These are phyloP conservation scores for Alternaria brassicicola DNA, from an alignment of 2,329 filamentous ascomycete genomes.

Conservation along the genomic window DNA sequence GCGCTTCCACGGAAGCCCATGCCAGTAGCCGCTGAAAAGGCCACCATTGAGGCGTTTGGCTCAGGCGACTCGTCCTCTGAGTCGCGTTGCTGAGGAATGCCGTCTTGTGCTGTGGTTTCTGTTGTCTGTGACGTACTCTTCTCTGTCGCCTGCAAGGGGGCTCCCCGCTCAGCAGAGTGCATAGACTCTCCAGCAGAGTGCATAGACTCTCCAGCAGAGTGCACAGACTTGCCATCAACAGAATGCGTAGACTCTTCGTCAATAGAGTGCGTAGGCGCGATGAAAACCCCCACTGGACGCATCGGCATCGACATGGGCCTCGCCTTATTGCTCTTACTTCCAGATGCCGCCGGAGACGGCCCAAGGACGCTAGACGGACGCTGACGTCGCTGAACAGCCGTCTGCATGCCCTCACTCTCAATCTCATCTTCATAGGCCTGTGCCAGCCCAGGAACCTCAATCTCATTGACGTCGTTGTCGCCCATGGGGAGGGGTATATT, in stretches of 20 bases:
- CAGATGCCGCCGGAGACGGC: slow-evolving; percentile 29
- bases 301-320: slow-evolving; percentile 44
- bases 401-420: slow-evolving; percentile 33
- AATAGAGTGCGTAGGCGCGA: slow-evolving; percentile 10
- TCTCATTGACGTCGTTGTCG: slow-evolving; percentile 75
- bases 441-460: slow-evolving; percentile 75
- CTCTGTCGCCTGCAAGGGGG: neutral
- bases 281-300: slow-evolving; percentile 28
- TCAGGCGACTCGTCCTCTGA: slow-evolving; percentile 15
- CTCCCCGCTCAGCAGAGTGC: neutral
- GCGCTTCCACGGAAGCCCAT: slow-evolving; percentile 37
- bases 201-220: neutral
- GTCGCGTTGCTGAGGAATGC: slow-evolving; percentile 12
- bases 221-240: too few species aligned
- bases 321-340: slow-evolving; percentile 26
- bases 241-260: neutral
- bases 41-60: slow-evolving; percentile 38
- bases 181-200: neutral
- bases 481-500: slow-evolving; percentile 72
- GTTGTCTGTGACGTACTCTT: neutral
- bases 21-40: slow-evolving; percentile 41
- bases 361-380: slow-evolving; percentile 42
- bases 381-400: slow-evolving; percentile 30
- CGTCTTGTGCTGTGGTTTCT: slow-evolving; percentile 13
- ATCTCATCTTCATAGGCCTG: slow-evolving; percentile 66